Evolutionary conservation across 2,329 filamentous ascomycete genomes (phyloP).

Genomic region (Zasmidium angulare): DNA sequence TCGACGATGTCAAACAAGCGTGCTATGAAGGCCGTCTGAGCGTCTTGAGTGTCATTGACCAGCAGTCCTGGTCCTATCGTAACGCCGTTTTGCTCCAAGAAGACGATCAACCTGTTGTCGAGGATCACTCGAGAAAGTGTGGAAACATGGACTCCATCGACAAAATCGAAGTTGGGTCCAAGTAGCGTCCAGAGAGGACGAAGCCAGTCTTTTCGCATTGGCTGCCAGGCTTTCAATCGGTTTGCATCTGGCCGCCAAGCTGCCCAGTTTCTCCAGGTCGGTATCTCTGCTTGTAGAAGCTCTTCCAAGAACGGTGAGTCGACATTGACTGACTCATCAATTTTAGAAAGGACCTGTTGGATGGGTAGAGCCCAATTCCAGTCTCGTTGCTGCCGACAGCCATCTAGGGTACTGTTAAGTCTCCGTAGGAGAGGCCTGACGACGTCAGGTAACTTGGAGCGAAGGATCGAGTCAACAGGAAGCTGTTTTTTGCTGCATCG

Average conservation of each 20-base stretch:
- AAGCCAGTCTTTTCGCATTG: neutral
- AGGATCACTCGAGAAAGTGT: neutral
- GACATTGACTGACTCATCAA: neutral
- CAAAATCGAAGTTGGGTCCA: neutral
- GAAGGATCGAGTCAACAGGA: neutral
- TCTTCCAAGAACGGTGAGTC: neutral
- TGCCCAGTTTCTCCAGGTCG: conserved; percentile 1
- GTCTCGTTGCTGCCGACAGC: neutral
- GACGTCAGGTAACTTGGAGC: neutral
- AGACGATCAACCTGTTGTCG: neutral
- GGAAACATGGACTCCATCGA: neutral
- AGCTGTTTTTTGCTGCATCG: neutral
- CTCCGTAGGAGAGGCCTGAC: neutral
- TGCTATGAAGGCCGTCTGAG: neutral
- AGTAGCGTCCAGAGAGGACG: conserved; percentile 1
- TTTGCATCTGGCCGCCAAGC: neutral
- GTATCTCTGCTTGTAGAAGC: neutral
- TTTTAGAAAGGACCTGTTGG: neutral
- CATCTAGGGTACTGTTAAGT: neutral
- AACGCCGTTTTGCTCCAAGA: neutral
- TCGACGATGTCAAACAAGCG: neutral
- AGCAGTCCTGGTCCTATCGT: neutral
- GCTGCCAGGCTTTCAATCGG: neutral
- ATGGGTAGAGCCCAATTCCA: neutral
- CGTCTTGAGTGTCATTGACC: neutral